phyloP scores from a whole-genome alignment of 768 basidiomycete species.

The Clavaria fumosa region DNA sequence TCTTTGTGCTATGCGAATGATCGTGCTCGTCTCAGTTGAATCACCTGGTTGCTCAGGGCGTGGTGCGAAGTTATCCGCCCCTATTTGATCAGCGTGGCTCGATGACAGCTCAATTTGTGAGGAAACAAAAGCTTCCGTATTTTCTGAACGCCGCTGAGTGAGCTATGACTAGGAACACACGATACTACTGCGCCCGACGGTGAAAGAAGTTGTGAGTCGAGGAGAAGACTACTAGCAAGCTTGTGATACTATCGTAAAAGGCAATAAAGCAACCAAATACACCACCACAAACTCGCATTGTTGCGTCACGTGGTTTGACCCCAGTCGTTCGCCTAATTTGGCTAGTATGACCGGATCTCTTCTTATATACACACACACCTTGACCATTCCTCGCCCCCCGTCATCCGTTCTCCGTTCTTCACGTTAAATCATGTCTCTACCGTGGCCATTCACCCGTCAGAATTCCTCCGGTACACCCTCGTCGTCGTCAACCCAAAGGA shows the following conservation, averaged over 20 bases:
- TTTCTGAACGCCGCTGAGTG: too few relatives aligned
- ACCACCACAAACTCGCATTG: too few relatives aligned
- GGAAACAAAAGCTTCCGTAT: too few relatives aligned
- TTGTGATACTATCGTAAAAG: neutral
- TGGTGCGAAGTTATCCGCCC: constrained; percentile 89
- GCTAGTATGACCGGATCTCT: too few relatives aligned
- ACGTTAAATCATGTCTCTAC: constrained; percentile 5
- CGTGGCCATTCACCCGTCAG: constrained; percentile 5
- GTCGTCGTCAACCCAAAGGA: neutral
- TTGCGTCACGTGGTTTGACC: too few relatives aligned
- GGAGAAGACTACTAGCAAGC: constrained; percentile 56
- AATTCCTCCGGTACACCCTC: neutral
- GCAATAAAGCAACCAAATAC: neutral
- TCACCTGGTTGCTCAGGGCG: constrained; percentile 72
- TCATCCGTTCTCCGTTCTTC: too few relatives aligned
- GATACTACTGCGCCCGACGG: constrained; percentile 68
- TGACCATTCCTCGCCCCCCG: too few relatives aligned
- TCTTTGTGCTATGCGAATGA: constrained; percentile 1
- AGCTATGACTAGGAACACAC: constrained; percentile 86
- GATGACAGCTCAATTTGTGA: constrained; percentile 90
- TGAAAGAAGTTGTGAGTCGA: constrained; percentile 72
- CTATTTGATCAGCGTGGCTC: constrained; percentile 69
- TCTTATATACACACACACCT: too few relatives aligned
- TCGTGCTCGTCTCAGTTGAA: constrained; percentile 42
- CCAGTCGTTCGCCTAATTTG: too few relatives aligned